Base-by-base conservation (phyloP, 2,329 filamentous ascomycete species). In the Ophiostoma ulmi region DNA sequence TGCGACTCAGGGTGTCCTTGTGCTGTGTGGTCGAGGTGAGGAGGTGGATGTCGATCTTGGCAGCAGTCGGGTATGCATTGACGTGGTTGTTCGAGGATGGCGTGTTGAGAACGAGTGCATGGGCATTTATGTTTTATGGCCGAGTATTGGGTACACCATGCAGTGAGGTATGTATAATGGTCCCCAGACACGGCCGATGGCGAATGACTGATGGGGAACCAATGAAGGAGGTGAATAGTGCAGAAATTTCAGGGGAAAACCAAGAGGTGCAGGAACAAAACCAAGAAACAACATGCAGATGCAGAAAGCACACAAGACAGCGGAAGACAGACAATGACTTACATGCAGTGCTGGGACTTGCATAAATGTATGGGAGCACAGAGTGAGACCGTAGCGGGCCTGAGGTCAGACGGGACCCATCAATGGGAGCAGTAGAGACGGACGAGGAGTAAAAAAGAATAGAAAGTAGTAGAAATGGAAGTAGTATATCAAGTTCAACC, bases 291-390 rank as follows among this genome's bases (percentile, higher is more conserved):
- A 68, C 36, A 44, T 44, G 31, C 39, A 48, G 26, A 61, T 22
- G 39, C 61, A 69, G 61, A 36, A 17, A 35, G 35, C 10, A 38
- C 17, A 20, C 17, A 36, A 35, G 4, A 64, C 22, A 65, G 4
- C 6, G 4, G 36, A 22, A 39, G 38, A 39, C 8, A 65, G 36
- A 65, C 35, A 65, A 22, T 70, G 72, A 77, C 77, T 77, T 76
- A 78, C 77, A 75, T 73, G 72, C 72, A 75, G 68, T 74, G 48
- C 72, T 75, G 71, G 72, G 72, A 73, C 73, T 74, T 74, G 75
- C 76, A 78, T 77, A 77, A 73, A 74, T 39, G 63, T 20, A 22
- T 36, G 36, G 71, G 64, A 68, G 64, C 20, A 67, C 36, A 72
- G 71, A 68, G 72, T 70, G 36, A 67, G 64, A 67, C 36, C n/a